Base-by-base conservation (phyloP, 1,284 basidiomycete genomes). In the Athelia sp. region DNA sequence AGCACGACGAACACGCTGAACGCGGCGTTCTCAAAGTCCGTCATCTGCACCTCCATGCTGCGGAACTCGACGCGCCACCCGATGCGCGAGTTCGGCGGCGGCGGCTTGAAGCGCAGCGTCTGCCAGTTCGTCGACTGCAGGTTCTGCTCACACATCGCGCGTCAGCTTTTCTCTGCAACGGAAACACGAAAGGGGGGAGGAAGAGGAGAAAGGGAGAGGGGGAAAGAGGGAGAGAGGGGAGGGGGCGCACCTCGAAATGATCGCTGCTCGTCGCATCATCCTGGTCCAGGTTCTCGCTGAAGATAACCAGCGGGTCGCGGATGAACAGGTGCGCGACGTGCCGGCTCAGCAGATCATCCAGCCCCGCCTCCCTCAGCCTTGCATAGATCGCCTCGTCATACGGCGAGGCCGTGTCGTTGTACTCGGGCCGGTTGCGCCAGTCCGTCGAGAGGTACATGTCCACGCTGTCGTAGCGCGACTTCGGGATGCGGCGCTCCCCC, bases 121-220 rank as follows among this genome's bases (percentile, higher is more conserved):
- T 99, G 97, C 97, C 97, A 99, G 65, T 99, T 99, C 9, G 97
- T 99, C 4, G 94, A 97, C 81, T 99, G 97, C 31, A 99, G 87
- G 63, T 98, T 99, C 88, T 93, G 36, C 13, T 4, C 26, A 13
- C 26, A 29, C 26, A 13, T 17, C 36, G 36, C n/a, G 8, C 6
- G 36, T 40, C 19, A 40, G 21, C 23, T 4, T n/a, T 18, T 44
- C 9, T 4, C 14, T 23, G 4, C 56, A 54, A 43, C 13, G 17
- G 9, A 4, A 47, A 18, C 9, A 2, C 38, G 11, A 34, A 15
- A 13, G 19, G 9, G 19, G 2, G 15, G 13, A 19, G 43, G 8
- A 29, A 29, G 26, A 13, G 13, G 26, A 13, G 26, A 29, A 29
- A 13, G 26, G 13, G 26, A 13, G 26, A 29, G 13, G 26, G 26